phyloP scores from a whole-genome alignment of 805 yeast genomes.

The Phaffomyces antillensis region DNA sequence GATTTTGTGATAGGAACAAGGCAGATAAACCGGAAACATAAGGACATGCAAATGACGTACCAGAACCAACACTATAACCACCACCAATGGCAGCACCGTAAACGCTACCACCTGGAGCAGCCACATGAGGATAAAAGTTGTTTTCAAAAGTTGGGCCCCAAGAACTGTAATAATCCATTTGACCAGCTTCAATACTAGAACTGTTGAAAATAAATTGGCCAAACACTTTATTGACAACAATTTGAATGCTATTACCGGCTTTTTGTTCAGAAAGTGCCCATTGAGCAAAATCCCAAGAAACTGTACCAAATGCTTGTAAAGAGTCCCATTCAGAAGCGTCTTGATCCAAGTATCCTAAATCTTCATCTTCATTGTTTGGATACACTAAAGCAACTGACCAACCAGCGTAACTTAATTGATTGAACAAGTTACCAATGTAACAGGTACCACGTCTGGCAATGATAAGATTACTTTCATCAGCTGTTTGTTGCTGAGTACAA shows the following conservation, averaged over 20 bases:
- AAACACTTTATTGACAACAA: neutral
- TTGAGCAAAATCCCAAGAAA: constrained; percentile 8
- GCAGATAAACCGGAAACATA: constrained; percentile 15
- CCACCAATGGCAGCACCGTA: constrained; percentile 10
- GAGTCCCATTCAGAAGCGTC: neutral
- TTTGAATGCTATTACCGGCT: constrained; percentile 6
- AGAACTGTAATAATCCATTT: constrained; percentile 9
- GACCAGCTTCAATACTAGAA: constrained; percentile 6
- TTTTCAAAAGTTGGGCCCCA: constrained; percentile 17
- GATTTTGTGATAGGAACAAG: constrained; percentile 3
- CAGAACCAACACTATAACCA: constrained; percentile 7
- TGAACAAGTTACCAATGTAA: neutral
- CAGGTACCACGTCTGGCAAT: constrained; percentile 6
- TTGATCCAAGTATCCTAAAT: neutral
- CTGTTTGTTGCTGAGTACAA: constrained; percentile 1
- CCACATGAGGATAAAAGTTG: constrained; percentile 11
- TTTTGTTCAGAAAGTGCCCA: constrained; percentile 6
- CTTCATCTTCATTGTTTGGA: neutral
- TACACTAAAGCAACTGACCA: neutral
- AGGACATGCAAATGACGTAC: constrained; percentile 15
- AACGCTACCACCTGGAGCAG: constrained; percentile 17
- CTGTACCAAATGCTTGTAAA: constrained; percentile 1
- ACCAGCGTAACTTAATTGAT: neutral
- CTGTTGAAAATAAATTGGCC: neutral
- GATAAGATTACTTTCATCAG: neutral